Evolutionary conservation across 2,329 filamentous ascomycete species (phyloP).

Genomic region (Colletotrichum sp.): DNA sequence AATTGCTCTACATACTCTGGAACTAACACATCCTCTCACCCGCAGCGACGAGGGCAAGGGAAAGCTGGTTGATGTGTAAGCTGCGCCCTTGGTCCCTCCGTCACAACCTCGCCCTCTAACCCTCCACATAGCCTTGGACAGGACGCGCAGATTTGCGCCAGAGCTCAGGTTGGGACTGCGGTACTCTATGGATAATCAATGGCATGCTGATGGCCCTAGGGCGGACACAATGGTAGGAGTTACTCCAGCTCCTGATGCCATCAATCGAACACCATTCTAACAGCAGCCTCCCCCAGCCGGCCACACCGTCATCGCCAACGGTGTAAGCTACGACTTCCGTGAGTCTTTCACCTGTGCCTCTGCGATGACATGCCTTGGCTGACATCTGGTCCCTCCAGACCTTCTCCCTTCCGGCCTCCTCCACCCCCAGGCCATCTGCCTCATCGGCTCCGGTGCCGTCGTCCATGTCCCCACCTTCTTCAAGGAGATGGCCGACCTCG

Average conservation of each 20-base stretch:
- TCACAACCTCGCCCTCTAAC: conserved; percentile 19
- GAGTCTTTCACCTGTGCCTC: neutral
- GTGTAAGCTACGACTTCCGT: conserved; percentile 25
- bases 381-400: conserved; percentile 46
- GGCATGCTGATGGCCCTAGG: conserved; percentile 27
- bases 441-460: conserved; percentile 74
- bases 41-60: conserved; percentile 43
- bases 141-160: conserved; percentile 24
- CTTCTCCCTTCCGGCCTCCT: conserved; percentile 74
- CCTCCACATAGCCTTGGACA: conserved; percentile 25
- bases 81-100: conserved; percentile 18
- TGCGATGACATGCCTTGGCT: conserved; percentile 19
- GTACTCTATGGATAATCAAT: conserved; percentile 17
- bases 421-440: conserved; percentile 72
- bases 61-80: conserved; percentile 40
- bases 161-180: conserved; percentile 19
- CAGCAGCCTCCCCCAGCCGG: conserved; percentile 14
- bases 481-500: conserved; percentile 44
- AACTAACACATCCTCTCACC: conserved; percentile 5
- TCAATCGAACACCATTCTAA: conserved; percentile 14
- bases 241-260: conserved; percentile 19
- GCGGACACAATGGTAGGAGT: conserved; percentile 34
- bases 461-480: conserved; percentile 63
- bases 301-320: conserved; percentile 21
- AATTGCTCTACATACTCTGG: neutral